Evolutionary conservation across 2,329 filamentous ascomycete species (phyloP), one percentile per base, ranked within the genome.

Genomic region (Colletotrichum caudatum): DNA sequence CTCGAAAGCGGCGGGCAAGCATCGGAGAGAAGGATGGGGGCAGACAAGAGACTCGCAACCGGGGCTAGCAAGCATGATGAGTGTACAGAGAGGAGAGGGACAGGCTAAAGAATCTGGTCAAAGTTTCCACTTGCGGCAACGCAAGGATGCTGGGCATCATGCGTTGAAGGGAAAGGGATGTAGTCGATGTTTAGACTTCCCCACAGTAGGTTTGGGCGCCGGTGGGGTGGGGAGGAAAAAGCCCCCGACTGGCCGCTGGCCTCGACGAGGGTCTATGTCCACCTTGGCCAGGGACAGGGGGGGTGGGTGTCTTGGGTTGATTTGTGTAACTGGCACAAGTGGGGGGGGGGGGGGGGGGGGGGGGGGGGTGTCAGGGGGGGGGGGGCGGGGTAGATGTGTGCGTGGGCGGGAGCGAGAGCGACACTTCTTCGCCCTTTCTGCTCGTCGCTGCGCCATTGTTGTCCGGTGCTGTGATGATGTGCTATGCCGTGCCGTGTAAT

Each of bases 121-220:
- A 76, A 76, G 77, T 78, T 79, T 77, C 77, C 76, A 77, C 76
- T 74, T 78, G 73, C 74, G 76, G 77, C 76, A 76, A 76, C 75
- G 77, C 74, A 76, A 73, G 73, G 76, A 76, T 73, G 76, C 77
- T 76, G 76, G 73, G 74, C 78, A 76, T 78, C 76, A 77, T 80
- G 79, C 79, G 78, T 79, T 77, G 77, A 77, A 76, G 74, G 74
- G 74, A 73, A 71, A 69, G 70, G 66, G 66, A 72, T 74, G 76
- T 78, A 76, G 75, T 76, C 73, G 76, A 76, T 76, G 77, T 78
- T 78, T 78, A 78, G 77, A 74, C 74, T 79, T 77, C 77, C 77
- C 77, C 79, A 79, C 77, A 77, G 74, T 74, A 77, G 76, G 76
- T 76, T 77, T 78, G 75, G 76, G 74, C 76, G 74, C 76, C 74